A percentile compares a stretch with the other conserved stretches of the same genome.
phyloP scores from a whole-genome alignment of 495 filamentous ascomycete species.

The Xylaria nigripes region DNA sequence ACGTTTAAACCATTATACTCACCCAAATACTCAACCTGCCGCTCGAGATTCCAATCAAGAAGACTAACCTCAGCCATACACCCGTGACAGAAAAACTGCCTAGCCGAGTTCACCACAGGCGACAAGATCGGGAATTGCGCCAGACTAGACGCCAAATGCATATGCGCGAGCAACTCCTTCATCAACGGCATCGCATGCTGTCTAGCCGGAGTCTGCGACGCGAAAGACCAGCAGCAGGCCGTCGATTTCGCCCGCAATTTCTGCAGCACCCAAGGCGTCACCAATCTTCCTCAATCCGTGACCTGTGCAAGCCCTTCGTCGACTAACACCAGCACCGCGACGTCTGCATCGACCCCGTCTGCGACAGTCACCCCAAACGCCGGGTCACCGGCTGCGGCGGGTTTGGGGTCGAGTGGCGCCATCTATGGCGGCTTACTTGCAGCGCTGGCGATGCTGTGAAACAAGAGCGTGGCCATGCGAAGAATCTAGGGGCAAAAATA shows the following conservation, averaged over 20 bases:
- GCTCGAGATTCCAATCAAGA: background rate
- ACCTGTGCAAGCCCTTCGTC: conserved; percentile 5
- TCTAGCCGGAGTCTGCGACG: conserved; percentile 46
- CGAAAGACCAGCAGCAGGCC: conserved; percentile 43
- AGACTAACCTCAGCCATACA: conserved; percentile 11
- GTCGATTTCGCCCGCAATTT: conserved; percentile 23
- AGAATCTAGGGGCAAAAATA: background rate
- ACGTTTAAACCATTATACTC: conserved; percentile 17
- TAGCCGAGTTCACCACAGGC: conserved; percentile 36
- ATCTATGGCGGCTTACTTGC: conserved; percentile 8
- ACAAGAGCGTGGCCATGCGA: background rate
- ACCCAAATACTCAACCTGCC: background rate
- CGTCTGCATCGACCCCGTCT: background rate
- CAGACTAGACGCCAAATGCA: conserved; percentile 52
- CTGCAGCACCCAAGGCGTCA: conserved; percentile 12
- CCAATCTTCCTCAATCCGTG: conserved; percentile 5
- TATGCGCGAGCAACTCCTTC: conserved; percentile 54
- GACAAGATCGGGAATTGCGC: conserved; percentile 45
- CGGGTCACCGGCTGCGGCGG: background rate
- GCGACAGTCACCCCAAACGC: conserved; percentile 1
- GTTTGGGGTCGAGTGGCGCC: background rate
- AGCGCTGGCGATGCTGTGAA: conserved; percentile 7
- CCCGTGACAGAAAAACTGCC: conserved; percentile 45
- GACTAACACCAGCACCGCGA: background rate
- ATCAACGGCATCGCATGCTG: conserved; percentile 60